Evolutionary conservation across 768 basidiomycete species (phyloP), one percentile per base, ranked within the genome.

Genomic region (Dictyophora rubrovolvata): DNA sequence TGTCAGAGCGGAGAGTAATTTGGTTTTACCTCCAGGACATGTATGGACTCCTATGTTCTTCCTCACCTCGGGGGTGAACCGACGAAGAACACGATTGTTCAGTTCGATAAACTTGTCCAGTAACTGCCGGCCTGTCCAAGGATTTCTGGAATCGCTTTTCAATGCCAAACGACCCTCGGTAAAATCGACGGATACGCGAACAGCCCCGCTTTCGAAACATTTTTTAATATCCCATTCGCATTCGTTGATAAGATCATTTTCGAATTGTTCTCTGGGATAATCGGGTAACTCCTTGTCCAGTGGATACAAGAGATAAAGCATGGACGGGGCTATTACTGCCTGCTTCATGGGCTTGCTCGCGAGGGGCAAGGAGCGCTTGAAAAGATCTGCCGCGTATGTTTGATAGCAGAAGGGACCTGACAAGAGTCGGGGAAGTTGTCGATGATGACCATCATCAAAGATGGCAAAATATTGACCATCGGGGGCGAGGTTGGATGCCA

Each of bases 11-110:
- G 47, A 42, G 22, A 35, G 36, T 36, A 14, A 51, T 22, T 4
- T 22, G 3, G 11, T 20, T 18, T 36, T 36, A 55, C 54, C 54
- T 36, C 54, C 54, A 16, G 54, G 54, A n/a, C 54, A 55, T 14
- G 54, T 55, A 42, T 55, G 54, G n/a, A 55, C 35, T 5, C 54
- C 54, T 17, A 55, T 55, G 36, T 55, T 55, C 35, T 55, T 55
- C 17, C 54, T 55, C 18, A 11, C 35, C 36, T 55, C 54, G 1
- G 54, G 34, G 35, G 54, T 16, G 35, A 55, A 55, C 8, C 54
- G 54, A 23, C 22, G 36, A 21, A 55, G 18, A 22, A 55, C 54
- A 18, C 54, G 54, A 42, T 55, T 55, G 18, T 55, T 55, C 17
- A 55, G 42, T 14, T 42, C 54, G 34, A 55, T 42, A 18, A 55